Evolutionary conservation across 352 stramenopile species (phyloP), one percentile per base, ranked within the genome.

Genomic region (Detonula confervacea): DNA sequence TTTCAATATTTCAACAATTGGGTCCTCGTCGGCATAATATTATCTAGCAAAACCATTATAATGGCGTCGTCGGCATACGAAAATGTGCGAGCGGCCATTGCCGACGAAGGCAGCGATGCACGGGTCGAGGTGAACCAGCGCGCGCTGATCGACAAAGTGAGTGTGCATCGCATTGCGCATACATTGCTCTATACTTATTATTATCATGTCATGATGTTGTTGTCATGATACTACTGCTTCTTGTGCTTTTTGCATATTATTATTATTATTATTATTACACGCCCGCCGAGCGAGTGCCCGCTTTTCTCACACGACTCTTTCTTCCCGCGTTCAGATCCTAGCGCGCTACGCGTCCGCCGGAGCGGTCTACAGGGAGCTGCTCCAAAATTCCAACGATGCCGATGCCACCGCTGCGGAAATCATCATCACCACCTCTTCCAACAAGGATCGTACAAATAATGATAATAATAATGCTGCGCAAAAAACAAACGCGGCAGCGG

Each of bases 381-480:
- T 94, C 25, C 89, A 94, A 73, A 94, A 94, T 75, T 85, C 75
- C 25, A 94, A 94, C 54, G 89, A 94, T 71, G 89, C 89, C 33
- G 78, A 92, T 42, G 86, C 87, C 0, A 92, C 83, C 0, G 52
- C 57, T n/a, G 87, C 88, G 1, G 87, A 93, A 83, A 91, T 94
- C 57, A 62, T 86, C 59, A 92, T 94, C 57, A 84, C 84, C 3
- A 88, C 84, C 2, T 72, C 52, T 14, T 62, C 37, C 0, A 63
- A 47, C 27, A 55, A 57, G 18, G 18, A 57, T 16, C 2, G n/a
- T 33, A 27, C 20, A 4, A 24, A 22, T 44, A 18, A 62, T 39
- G 52, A 44, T n/a, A n/a, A n/a, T n/a, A n/a, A n/a, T n/a, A n/a
- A n/a, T n/a, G n/a, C n/a, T n/a, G n/a, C n/a, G n/a, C n/a, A n/a